These are phyloP conservation scores for Penicillium crystallinum DNA, from an alignment of 495 filamentous ascomycete species.

Conservation along the genomic window DNA sequence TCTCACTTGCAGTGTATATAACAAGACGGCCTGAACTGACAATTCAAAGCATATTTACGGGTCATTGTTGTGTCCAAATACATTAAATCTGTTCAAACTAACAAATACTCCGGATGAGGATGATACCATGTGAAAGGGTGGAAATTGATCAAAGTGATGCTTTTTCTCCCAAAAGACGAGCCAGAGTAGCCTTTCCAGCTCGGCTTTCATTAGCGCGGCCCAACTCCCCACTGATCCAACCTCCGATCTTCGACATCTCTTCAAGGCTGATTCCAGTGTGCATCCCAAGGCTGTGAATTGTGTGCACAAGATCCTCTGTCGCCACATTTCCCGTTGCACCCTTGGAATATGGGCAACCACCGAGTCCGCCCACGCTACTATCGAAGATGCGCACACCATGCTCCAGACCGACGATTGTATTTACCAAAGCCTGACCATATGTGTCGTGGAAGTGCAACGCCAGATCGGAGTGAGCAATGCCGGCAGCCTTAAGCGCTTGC, in stretches of 20 bases:
- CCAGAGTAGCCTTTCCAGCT: constrained; percentile 73
- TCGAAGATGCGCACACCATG: constrained; percentile 89
- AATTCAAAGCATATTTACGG: not conserved
- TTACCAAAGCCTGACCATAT: constrained; percentile 90
- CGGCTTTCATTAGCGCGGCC: constrained; percentile 69
- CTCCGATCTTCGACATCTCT: constrained; percentile 71
- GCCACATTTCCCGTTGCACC: constrained; percentile 94
- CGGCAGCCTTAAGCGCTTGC: constrained; percentile 64
- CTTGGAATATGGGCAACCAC: constrained; percentile 89
- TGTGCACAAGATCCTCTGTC: constrained; percentile 91
- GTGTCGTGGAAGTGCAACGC: constrained; percentile 97
- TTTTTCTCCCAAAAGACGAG: constrained; percentile 33
- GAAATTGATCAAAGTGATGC: not conserved
- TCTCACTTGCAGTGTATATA: not conserved
- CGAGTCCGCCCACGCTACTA: constrained; percentile 80
- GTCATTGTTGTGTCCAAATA: not conserved
- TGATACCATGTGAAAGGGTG: not conserved
- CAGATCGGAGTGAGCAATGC: constrained; percentile 72
- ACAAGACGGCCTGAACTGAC: not conserved
- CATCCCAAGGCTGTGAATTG: constrained; percentile 79
- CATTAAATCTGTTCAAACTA: not conserved
- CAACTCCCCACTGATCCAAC: constrained; percentile 84
- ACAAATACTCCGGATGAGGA: not conserved
- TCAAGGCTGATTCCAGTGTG: constrained; percentile 85
- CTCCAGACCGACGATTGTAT: constrained; percentile 80